Evolutionary conservation across 2,329 filamentous ascomycete species (phyloP).

Genomic region (Ophiognomonia clavigignenti-juglandacearum): DNA sequence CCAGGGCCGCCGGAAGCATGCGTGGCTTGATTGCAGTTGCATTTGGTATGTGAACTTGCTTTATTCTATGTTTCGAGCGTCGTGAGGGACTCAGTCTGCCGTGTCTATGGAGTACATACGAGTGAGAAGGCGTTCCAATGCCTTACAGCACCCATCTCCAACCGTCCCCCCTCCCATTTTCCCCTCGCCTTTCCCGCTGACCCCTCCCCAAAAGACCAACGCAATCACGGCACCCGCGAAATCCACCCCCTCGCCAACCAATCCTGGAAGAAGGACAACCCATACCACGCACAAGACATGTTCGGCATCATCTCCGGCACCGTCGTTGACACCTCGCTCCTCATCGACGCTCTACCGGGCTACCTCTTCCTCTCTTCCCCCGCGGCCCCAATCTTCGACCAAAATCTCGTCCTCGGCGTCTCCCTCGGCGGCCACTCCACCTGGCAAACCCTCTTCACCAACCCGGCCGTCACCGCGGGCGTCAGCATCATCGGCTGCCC

Average conservation of each 20-base stretch:
- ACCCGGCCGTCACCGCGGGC: slow-evolving; percentile 72
- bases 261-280: slow-evolving; percentile 75
- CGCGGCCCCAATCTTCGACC: slow-evolving; percentile 39
- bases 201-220: slow-evolving; percentile 69
- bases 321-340: slow-evolving; percentile 65
- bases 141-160: no score
- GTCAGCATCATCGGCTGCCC: slow-evolving; percentile 84
- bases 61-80: no score
- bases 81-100: no score
- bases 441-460: slow-evolving; percentile 77
- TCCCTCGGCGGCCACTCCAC: slow-evolving; percentile 83
- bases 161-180: background rate
- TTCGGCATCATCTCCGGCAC: slow-evolving; percentile 71
- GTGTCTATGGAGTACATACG: no score
- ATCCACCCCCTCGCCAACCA: slow-evolving; percentile 66
- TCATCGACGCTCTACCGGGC: slow-evolving; percentile 74
- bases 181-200: no score
- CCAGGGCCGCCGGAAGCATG: slow-evolving; percentile 23
- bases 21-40: slow-evolving; percentile 71
- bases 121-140: no score
- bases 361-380: slow-evolving; percentile 57
- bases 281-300: slow-evolving; percentile 86
- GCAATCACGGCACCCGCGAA: slow-evolving; percentile 78
- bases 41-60: slow-evolving; percentile 41
- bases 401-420: slow-evolving; percentile 74